These are phyloP conservation scores for Plenodomus tracheiphilus DNA, from an alignment of 2,329 filamentous ascomycete species.

Conservation along the genomic window DNA sequence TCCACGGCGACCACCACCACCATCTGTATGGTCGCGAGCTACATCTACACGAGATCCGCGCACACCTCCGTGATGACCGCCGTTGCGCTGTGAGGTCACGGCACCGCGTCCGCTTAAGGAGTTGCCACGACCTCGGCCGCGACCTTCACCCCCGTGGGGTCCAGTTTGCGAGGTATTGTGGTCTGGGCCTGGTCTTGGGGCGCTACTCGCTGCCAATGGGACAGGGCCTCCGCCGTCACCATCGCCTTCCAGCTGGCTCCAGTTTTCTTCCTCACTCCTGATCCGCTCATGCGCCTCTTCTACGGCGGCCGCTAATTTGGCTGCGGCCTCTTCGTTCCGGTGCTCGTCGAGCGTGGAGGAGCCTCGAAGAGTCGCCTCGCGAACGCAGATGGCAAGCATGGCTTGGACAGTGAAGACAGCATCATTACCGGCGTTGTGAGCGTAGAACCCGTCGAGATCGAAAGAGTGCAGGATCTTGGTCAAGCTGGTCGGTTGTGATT, in stretches of 20 bases:
- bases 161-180: neutral
- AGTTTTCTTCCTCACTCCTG: conserved; percentile 41
- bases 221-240: conserved; percentile 43
- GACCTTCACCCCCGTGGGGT: neutral
- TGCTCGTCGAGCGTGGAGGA: conserved; percentile 27
- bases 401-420: conserved; percentile 77
- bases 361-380: conserved; percentile 44
- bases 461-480: conserved; percentile 65
- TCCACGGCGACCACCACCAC: neutral
- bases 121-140: conserved; percentile 4
- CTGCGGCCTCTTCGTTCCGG: conserved; percentile 24
- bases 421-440: conserved; percentile 91
- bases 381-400: conserved; percentile 65
- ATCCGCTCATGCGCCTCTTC: conserved; percentile 46
- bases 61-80: neutral
- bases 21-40: neutral
- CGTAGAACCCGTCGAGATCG: conserved; percentile 62
- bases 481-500: conserved; percentile 60
- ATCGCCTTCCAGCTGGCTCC: conserved; percentile 41
- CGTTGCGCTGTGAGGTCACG: neutral
- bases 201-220: conserved; percentile 13
- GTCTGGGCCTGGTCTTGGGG: neutral
- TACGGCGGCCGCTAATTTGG: conserved; percentile 24
- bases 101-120: conserved; percentile 4
- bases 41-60: conserved; percentile 2